Evolutionary conservation across 169 alveolate species (phyloP).

Genomic region (Eimeria acervulina): DNA sequence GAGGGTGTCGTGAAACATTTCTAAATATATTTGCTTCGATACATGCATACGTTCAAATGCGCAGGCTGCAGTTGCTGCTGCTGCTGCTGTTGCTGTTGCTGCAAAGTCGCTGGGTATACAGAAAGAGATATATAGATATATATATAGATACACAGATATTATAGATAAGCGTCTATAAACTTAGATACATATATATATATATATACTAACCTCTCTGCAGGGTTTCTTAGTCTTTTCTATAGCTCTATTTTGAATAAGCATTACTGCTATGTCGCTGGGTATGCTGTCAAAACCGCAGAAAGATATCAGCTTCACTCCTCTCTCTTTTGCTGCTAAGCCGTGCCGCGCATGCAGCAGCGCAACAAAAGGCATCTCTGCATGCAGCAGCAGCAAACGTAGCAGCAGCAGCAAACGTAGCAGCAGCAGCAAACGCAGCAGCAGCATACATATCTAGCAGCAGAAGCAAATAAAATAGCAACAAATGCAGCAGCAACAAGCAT

Average conservation of each 20-base stretch:
- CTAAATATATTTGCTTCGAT: too few relatives aligned
- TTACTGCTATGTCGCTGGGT: slow-evolving; percentile 58
- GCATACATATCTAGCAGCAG: too few relatives aligned
- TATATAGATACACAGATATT: not conserved
- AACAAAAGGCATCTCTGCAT: slow-evolving; percentile 78
- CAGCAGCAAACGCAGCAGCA: too few relatives aligned
- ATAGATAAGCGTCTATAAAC: not conserved
- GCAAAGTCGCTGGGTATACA: too few relatives aligned
- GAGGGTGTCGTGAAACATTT: too few relatives aligned
- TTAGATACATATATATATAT: not conserved
- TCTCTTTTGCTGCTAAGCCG: slow-evolving; percentile 70
- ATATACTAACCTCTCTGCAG: slow-evolving; percentile 28
- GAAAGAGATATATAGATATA: too few relatives aligned
- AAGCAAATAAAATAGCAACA: not conserved
- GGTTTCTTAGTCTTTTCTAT: slow-evolving; percentile 11
- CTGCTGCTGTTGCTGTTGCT: slow-evolving; percentile 30
- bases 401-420: not conserved
- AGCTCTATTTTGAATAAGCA: slow-evolving; percentile 63
- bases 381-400: not conserved
- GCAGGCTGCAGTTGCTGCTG: not conserved
- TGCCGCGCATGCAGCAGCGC: slow-evolving; percentile 30
- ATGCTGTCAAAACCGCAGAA: slow-evolving; percentile 81
- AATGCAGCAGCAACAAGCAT: not conserved
- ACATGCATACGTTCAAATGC: not conserved
- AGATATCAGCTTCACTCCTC: slow-evolving; percentile 77